Base-by-base conservation (phyloP, 352 stramenopile species). In the Globisporangium orthogonon region DNA sequence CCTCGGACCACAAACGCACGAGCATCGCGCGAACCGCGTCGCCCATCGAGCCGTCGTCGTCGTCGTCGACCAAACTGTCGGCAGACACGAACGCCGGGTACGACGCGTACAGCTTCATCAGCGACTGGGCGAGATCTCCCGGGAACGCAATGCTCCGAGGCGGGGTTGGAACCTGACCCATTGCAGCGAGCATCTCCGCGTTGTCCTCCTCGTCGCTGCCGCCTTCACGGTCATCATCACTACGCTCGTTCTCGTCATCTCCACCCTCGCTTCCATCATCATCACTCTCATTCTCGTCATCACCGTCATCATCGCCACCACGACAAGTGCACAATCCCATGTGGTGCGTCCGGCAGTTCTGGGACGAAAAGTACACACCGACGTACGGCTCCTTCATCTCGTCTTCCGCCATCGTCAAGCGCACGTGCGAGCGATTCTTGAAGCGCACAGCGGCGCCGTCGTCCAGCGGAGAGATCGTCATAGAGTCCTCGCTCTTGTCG, bases 331-430 rank as follows among this genome's bases (percentile, higher is more conserved):
- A 95, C 29, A 80, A 18, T 0, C 81, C 83, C 85, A 95, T 95
- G 68, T 95, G 85, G 68, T 95, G 85, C 52, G 68, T 51, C 46
- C 83, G 70, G 58, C 85, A 95, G 61, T 95, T 95, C 51, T 72
- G 56, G 41, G 81, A 58, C 56, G 83, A 90, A 60, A 87, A 83
- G 60, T 89, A 87, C 4, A 93, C 60, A 0, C 78, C 71, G 56
- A 91, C 73, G 53, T 83, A 75, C 28, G 77, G 65, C 49, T 88
- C 74, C 39, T 84, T 78, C 35, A 60, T 50, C 14, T 85, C 76
- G 39, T 91, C 82, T 47, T 83, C 69, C 45, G 73, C 73, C 54
- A 93, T 70, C 17, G 73, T 73, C 41, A 95, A 64, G 10, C 85
- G 83, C 23, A 90, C 63, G 58, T 88, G 73, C 33, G 74, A 87